Base-by-base conservation (phyloP, 1,284 basidiomycete genomes). In the Marasmius oreades region DNA sequence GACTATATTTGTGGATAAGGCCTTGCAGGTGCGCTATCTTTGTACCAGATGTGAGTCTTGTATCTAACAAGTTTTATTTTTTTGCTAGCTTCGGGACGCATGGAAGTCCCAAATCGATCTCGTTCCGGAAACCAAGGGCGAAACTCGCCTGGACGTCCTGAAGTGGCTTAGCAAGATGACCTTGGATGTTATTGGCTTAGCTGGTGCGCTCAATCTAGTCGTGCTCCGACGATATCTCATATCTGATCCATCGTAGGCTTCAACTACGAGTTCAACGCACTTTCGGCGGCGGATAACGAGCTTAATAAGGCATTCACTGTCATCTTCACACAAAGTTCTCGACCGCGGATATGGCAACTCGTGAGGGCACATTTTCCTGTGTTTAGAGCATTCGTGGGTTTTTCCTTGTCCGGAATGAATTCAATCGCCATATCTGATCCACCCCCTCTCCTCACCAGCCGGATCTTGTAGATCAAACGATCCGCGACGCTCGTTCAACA, bases 151-250 rank as follows among this genome's bases (percentile, higher is more conserved):
- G 24, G 81, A 90, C 56, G 75, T 81, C 2, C 68, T 85, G 4
- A 67, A 75, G 0, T 84, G 81, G 75, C 66, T 89, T 11, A 81
- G 74, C 45, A 77, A 76, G 54, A 73, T 76, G 56, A 88, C 88
- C 0, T 70, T 90, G 34, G 87, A 90, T 62, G 75, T 88, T 23
- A 89, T 91, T 55, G 86, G 86, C 8, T 70, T 81, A 12, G 83
- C 87, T 24, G 86, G 86, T 78, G 58, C 12, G 62, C 57, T 10
- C 43, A 11, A 3, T 12, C 36, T 37, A 11, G 12, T 20, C 7
- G 2, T 12, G n/a, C 45, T 47, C 24, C n/a, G n/a, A n/a, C n/a
- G n/a, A 47, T 26, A 16, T 14, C 3, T 22, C 12, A 16, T 26
- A 26, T 14, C n/a, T 50, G n/a, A 18, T 18, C 11, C 24, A 11